Evolutionary conservation across 1,139 yeast species (phyloP).

Genomic region (Ogataea hybrid): DNA sequence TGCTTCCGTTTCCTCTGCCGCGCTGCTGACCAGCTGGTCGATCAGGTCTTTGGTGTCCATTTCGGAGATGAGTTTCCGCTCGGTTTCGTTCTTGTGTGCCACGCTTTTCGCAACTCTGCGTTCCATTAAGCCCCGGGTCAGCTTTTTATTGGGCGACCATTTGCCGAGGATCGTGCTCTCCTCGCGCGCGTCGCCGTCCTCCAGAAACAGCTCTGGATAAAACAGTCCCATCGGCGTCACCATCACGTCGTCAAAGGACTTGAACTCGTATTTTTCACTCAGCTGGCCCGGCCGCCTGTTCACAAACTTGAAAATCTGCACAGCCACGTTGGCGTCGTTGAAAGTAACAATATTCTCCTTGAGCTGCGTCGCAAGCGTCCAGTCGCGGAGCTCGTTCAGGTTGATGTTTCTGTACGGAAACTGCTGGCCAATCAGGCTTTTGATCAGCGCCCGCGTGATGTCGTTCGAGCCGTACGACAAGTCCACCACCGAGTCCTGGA

Average conservation of each 20-base stretch:
- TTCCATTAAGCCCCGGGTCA: slow-evolving; percentile 18
- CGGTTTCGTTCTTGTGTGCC: slow-evolving; percentile 26
- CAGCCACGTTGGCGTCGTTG: slow-evolving; percentile 88
- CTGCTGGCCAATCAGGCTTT: slow-evolving; percentile 60
- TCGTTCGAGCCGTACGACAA: slow-evolving; percentile 88
- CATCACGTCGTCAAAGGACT: slow-evolving; percentile 93
- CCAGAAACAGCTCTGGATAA: slow-evolving; percentile 70
- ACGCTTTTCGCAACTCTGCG: slow-evolving; percentile 23
- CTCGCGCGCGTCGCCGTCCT: slow-evolving; percentile 22
- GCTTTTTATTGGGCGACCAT: slow-evolving; percentile 20
- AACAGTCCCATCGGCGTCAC: slow-evolving; percentile 86
- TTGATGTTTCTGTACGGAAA: slow-evolving; percentile 79
- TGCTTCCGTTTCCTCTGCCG: slow-evolving; percentile 3
- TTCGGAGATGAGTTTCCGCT: slow-evolving; percentile 16
- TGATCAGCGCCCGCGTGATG: slow-evolving; percentile 67
- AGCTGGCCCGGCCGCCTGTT: slow-evolving; percentile 60
- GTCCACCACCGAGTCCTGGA: slow-evolving; percentile 73
- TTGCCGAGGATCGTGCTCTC: slow-evolving; percentile 21
- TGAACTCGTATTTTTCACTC: slow-evolving; percentile 78
- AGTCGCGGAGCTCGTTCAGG: slow-evolving; percentile 61
- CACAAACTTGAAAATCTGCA: slow-evolving; percentile 75
- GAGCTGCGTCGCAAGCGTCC: slow-evolving; percentile 69
- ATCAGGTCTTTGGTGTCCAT: slow-evolving; percentile 16
- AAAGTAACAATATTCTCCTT: slow-evolving; percentile 74
- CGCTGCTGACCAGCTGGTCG: slow-evolving; percentile 12